Percentiles rank a stretch among this genome's conserved stretches.
These are phyloP conservation scores for Pilasporangium apinafurcum DNA, from an alignment of 352 stramenopile species.

Conservation along the genomic window DNA sequence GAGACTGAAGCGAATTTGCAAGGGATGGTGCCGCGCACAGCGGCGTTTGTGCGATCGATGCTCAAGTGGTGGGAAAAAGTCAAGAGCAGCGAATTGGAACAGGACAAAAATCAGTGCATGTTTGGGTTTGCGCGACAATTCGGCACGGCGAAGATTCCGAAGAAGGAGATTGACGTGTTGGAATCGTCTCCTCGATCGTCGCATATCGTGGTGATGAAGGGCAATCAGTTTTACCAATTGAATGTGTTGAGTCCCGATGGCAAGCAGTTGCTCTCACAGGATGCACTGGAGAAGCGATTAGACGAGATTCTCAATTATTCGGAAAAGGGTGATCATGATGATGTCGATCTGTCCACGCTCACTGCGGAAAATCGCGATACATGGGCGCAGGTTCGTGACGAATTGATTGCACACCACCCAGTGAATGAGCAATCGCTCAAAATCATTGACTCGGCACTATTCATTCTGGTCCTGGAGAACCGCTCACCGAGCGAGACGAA, in stretches of 20 bases:
- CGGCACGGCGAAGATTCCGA: constrained; percentile 78
- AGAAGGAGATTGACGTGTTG: constrained; percentile 65
- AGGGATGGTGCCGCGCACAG: constrained; percentile 60
- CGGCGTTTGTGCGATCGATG: constrained; percentile 75
- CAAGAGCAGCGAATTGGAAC: constrained; percentile 81
- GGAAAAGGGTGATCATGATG: constrained; percentile 31
- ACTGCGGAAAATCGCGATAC: constrained; percentile 81
- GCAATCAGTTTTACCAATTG: constrained; percentile 82
- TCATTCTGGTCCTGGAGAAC: constrained; percentile 86
- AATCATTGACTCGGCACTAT: constrained; percentile 87
- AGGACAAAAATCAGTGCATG: constrained; percentile 90
- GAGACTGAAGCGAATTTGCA: constrained; percentile 73
- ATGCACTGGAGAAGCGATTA: constrained; percentile 53
- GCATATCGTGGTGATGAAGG: constrained; percentile 88
- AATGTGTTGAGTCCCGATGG: constrained; percentile 74
- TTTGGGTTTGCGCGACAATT: constrained; percentile 84
- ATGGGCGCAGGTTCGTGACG: constrained; percentile 75
- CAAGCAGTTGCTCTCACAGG: constrained; percentile 77
- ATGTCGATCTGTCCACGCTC: constrained; percentile 70
- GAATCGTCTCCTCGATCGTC: constrained; percentile 62
- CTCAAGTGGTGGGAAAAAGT: constrained; percentile 88
- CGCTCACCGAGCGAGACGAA: constrained; percentile 52
- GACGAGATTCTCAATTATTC: constrained; percentile 60
- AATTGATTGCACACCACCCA: constrained; percentile 58
- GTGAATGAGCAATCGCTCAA: constrained; percentile 67